These are phyloP conservation scores for Fusarium haematococcum DNA, from an alignment of 2,329 filamentous ascomycete genomes.

Conservation along the genomic window DNA sequence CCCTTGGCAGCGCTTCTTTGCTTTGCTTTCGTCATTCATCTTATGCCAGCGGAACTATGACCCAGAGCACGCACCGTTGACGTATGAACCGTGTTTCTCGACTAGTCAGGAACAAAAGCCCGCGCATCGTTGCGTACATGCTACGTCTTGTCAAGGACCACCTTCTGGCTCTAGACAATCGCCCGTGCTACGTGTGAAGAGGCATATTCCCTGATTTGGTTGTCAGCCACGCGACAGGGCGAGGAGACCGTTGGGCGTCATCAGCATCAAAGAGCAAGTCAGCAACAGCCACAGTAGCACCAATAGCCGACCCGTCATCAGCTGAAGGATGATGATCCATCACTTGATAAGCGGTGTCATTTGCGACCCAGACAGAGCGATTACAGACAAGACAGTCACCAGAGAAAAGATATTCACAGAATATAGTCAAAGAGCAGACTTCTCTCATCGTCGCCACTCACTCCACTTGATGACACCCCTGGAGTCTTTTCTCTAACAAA, in stretches of 20 bases:
- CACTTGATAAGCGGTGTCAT: constrained; percentile 18
- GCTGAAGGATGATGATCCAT: constrained; percentile 29
- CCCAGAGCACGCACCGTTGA: constrained; percentile 28
- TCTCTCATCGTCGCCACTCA: constrained; percentile 19
- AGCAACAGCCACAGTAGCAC: constrained; percentile 11
- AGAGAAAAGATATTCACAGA: neutral
- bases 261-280: constrained; percentile 11
- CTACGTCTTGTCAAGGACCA: constrained; percentile 24
- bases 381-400: neutral
- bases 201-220: constrained; percentile 37
- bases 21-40: constrained; percentile 32
- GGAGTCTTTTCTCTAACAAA: constrained; percentile 15
- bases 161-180: constrained; percentile 27
- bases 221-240: constrained; percentile 37
- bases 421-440: neutral
- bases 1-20: constrained; percentile 18
- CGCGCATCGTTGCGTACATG: constrained; percentile 31
- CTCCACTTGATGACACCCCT: constrained; percentile 32
- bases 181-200: constrained; percentile 11
- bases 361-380: constrained; percentile 8
- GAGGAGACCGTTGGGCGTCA: constrained; percentile 24
- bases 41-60: constrained; percentile 15
- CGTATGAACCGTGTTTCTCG: constrained; percentile 28
- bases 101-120: constrained; percentile 39
- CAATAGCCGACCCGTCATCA: constrained; percentile 25